phyloP scores from a whole-genome alignment of 345 rosid species.

The Excoecaria agallocha region DNA sequence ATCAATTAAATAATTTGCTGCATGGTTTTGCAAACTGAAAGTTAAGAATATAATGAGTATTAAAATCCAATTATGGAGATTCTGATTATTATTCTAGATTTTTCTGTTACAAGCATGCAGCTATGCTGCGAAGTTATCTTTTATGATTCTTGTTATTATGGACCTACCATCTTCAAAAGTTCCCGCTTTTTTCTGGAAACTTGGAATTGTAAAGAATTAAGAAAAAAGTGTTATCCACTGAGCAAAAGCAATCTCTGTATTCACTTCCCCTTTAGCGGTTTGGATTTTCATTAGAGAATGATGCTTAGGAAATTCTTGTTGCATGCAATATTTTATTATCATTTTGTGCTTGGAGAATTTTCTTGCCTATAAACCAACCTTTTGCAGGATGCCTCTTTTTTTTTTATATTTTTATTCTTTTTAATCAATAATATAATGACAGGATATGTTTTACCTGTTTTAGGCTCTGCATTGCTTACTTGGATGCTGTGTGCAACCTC shows the following conservation, averaged over 20 bases:
- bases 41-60: not conserved
- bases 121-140: not conserved
- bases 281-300: not conserved
- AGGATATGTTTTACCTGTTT: slow-evolving; percentile 11
- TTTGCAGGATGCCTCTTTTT: not conserved
- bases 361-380: not conserved
- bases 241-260: not conserved
- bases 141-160: not conserved
- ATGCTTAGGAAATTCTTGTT: not conserved
- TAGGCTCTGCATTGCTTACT: slow-evolving; percentile 62
- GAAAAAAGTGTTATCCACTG: not conserved
- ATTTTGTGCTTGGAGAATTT: not conserved
- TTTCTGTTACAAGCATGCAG: not conserved
- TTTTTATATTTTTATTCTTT: not conserved
- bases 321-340: not conserved
- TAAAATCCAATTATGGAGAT: too few species aligned
- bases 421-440: slow-evolving; percentile 6
- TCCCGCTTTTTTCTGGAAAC: not conserved
- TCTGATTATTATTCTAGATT: not conserved
- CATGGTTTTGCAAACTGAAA: not conserved
- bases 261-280: not conserved
- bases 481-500: slow-evolving; percentile 69
- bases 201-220: not conserved
- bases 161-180: not conserved
- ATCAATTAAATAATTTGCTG: not conserved